These are phyloP conservation scores for Hypoxylon subgilvum DNA, from an alignment of 495 filamentous ascomycete genomes.

Conservation along the genomic window DNA sequence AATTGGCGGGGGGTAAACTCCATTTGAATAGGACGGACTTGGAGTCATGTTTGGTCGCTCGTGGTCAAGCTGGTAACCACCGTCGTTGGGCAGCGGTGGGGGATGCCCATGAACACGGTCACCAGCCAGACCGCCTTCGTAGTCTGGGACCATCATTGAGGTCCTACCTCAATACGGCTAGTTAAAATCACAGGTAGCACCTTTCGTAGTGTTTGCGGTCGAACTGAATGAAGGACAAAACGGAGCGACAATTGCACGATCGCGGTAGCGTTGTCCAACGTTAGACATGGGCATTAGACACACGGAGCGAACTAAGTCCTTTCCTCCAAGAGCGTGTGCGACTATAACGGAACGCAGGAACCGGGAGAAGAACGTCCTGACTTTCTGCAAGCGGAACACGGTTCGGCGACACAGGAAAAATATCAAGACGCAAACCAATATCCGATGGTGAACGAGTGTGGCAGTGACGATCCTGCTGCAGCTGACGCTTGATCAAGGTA, in stretches of 20 bases:
- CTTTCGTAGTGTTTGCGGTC: conserved; percentile 4
- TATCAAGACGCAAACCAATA: conserved; percentile 20
- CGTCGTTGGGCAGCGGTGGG: conserved; percentile 31
- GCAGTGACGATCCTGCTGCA: conserved; percentile 28
- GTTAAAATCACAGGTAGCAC: conserved; percentile 14
- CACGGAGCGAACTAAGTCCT: conserved; percentile 15
- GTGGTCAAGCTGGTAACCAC: conserved; percentile 44
- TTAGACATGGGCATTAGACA: conserved; percentile 42
- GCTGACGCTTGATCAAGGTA: conserved; percentile 18
- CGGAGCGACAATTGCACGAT: conserved; percentile 24
- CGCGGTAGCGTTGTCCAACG: conserved; percentile 39
- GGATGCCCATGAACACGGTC: conserved; percentile 44
- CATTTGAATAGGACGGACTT: conserved; percentile 48
- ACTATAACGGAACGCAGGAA: conserved; percentile 31
- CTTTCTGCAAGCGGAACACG: conserved; percentile 12
- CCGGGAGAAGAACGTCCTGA: conserved; percentile 19
- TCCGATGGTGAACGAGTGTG: conserved; percentile 34
- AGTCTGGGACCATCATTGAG: conserved; percentile 44
- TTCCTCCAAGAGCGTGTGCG: conserved; percentile 36
- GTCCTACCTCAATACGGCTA: conserved; percentile 22
- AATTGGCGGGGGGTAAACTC: conserved; percentile 40
- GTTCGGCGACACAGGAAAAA: conserved; percentile 18
- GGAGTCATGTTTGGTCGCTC: conserved; percentile 46
- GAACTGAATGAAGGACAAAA: conserved; percentile 30
- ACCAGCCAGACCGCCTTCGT: conserved; percentile 42